phyloP scores from a whole-genome alignment of 371 early-diverging fungal species.

The Rhizopus sp. region DNA sequence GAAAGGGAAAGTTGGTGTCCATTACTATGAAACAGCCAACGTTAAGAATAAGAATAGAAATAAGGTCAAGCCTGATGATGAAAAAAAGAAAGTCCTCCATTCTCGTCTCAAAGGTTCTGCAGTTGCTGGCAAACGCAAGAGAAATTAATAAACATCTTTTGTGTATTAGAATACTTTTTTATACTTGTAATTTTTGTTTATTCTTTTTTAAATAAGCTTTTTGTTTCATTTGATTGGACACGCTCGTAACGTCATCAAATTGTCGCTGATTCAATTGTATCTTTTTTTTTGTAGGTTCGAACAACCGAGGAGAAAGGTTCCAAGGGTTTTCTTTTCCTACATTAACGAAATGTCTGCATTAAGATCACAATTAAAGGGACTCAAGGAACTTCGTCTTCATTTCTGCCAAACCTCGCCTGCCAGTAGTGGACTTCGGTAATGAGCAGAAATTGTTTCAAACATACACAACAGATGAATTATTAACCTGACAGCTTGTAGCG shows the following conservation, averaged over 20 bases:
- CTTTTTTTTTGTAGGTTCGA: not conserved
- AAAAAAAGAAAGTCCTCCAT: conserved; percentile 42
- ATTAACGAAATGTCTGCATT: conserved; percentile 39
- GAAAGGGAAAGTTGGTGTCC: conserved; percentile 75
- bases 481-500: conserved; percentile 48
- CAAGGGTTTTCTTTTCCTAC: conserved; percentile 2
- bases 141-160: conserved; percentile 20
- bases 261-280: not conserved
- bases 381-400: conserved; percentile 92
- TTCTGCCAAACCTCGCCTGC: conserved; percentile 85
- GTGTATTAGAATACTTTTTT: not conserved
- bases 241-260: too few relatives aligned
- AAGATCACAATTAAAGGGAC: conserved; percentile 58
- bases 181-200: not conserved
- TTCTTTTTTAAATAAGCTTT: not conserved
- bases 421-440: conserved; percentile 84
- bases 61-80: conserved; percentile 70
- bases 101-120: conserved; percentile 49
- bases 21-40: conserved; percentile 90
- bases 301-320: not conserved
- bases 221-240: too few relatives aligned
- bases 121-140: conserved; percentile 42
- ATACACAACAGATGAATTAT: not conserved
- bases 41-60: conserved; percentile 91
- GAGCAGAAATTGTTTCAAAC: not conserved